Base-by-base conservation (phyloP, 2,329 filamentous ascomycete species). In the Apiospora marii region DNA sequence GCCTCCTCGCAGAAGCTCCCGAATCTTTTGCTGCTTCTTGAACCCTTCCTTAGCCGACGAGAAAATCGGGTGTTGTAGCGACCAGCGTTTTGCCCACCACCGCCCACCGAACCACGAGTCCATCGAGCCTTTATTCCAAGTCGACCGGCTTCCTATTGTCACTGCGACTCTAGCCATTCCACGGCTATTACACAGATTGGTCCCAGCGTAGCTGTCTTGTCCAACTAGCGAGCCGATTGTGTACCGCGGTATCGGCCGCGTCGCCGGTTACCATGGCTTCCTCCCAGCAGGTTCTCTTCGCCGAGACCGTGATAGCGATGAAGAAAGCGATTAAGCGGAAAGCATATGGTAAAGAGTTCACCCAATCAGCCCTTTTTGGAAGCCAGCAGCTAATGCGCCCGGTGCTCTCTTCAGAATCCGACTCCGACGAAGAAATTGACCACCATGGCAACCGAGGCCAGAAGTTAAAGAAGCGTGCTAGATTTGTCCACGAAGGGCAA, bases 381-480 rank as follows among this genome's bases (percentile, higher is more conserved):
- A 24, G 34, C 34, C 58, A 41, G 58, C 14, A 51, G 74, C 67
- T 76, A 64, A 64, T 71, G 30, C 68, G 74, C 67, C 76, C 71
- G 24, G 61, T 69, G 27, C 34, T 34, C 34, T 67, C 70, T 72
- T 51, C 82, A 95, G 93, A 94, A 74, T 94, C 92, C 77, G 93
- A 95, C 80, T 94, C 92, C 73, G 94, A 96, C 81, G 91, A 91
- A 73, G 89, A 90, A 71, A 91, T 94, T 77, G 88, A 91, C 73
- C 87, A 89, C 77, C 89, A 89, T 77, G 92, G 91, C 72, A 95
- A 95, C 82, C 91, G 93, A 79, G 93, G 92, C 74, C 90, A 94
- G 82, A 96, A 95, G 81, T 86, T 96, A 67, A 94, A 95, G 85
- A 93, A 91, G 81, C 89, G 90, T 77, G 91, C 93, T 64, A 88